Conservation (phyloP, 1,139 yeast genomes). For the Magnusiomyces suaveolens region DNA sequence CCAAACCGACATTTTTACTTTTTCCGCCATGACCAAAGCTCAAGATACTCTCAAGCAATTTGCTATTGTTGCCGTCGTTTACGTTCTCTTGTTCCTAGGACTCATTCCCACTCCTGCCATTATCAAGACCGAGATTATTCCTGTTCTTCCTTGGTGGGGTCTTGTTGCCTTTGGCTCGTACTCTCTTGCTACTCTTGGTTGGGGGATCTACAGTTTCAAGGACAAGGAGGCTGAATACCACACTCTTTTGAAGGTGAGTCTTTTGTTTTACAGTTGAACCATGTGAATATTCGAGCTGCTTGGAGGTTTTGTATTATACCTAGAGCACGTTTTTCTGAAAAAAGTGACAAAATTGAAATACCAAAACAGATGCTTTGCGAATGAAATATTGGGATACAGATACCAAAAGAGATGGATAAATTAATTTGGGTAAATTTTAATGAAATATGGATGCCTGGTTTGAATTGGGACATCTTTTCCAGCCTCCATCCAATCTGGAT, state of each 20-base stretch:
- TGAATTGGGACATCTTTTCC: background rate
- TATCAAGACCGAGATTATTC: slow-evolving; percentile 49
- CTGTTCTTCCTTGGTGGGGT: slow-evolving; percentile 64
- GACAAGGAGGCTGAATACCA: slow-evolving; percentile 62
- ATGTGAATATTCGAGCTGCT: background rate
- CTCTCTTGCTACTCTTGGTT: slow-evolving; percentile 62
- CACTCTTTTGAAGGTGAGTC: slow-evolving; percentile 42
- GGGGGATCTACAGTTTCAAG: slow-evolving; percentile 61
- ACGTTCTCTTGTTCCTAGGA: slow-evolving; percentile 45
- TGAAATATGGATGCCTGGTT: background rate
- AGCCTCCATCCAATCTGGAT: too few species aligned
- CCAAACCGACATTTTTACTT: background rate
- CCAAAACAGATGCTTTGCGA: background rate
- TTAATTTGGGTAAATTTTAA: background rate
- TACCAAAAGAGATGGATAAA: background rate
- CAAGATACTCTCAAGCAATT: slow-evolving; percentile 49
- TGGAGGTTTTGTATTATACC: background rate
- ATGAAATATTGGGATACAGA: background rate
- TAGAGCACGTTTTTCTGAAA: background rate
- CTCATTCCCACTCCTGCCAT: slow-evolving; percentile 47
- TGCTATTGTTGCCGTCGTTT: slow-evolving; percentile 40
- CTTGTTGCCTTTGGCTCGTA: slow-evolving; percentile 63
- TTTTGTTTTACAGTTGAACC: background rate
- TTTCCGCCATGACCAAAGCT: slow-evolving; percentile 52
- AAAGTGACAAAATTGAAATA: background rate